Evolutionary conservation across 768 basidiomycete species (phyloP), one percentile per base, ranked within the genome.

Genomic region (Rhodotorula taiwanensis): DNA sequence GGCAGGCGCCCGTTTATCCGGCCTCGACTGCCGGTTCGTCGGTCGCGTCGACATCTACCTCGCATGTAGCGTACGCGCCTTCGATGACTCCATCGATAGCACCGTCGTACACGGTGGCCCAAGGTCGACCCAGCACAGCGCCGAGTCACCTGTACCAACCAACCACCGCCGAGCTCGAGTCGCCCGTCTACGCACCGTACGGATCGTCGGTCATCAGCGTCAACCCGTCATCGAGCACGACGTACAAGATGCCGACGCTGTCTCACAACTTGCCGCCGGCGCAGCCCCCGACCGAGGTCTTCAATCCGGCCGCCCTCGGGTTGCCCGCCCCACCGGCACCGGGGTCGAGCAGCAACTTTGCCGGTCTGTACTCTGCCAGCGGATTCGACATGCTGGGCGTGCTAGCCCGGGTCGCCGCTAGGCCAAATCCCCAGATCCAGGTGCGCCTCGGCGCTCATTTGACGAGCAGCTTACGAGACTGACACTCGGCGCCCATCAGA

Each of bases 301-400:
- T 69, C 63, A 55, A 64, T 45, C 67, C 67, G 16, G 16, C 45
- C 8, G 60, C 49, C 20, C 48, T 69, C 5, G 63, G 63, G 10
- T 27, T 69, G 2, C 67, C 67, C 18, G 63, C 51, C 0, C 67
- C 67, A 2, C 67, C 67, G 5, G 55, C 59, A 9, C 25, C n/a
- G 3, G 67, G 63, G 1, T 16, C 31, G 48, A 58, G 53, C 28
- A 70, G 47, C 50, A 76, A 69, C 42, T 69, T 69, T 47, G 67
- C 77, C 2, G 79, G 79, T 4, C 80, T 97, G 4, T 99, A 99
- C 77, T 94, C 91, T 3, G 79, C 84, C 2, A 87, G 90, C 2
- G 95, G 94, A 5, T 97, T 95, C 67, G 94, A 98, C 74, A 80
- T 94, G 56, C 79, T 99, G 48, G 83, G 86, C 34, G 81, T 97